These are phyloP conservation scores for Eucalyptus lansdowneana DNA, from an alignment of 345 rosid genomes.

Conservation along the genomic window DNA sequence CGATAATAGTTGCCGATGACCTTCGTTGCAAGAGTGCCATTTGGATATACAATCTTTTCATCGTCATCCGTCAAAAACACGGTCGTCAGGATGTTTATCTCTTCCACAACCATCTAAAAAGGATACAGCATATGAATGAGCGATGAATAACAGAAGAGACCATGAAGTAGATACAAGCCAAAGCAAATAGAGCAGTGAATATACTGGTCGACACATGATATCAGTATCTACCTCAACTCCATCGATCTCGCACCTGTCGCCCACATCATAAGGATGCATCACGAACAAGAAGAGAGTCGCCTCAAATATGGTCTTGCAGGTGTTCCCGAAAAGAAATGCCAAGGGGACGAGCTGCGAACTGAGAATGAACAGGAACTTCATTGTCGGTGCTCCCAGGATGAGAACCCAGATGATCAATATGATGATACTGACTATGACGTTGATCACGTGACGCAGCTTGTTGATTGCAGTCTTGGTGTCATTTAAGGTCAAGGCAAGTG, in stretches of 20 bases:
- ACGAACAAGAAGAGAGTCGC: constrained; percentile 71
- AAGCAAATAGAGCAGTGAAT: background rate
- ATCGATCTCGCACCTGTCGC: constrained; percentile 77
- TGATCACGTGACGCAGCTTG: constrained; percentile 53
- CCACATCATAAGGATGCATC: constrained; percentile 89
- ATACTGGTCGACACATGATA: background rate
- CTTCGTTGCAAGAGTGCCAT: background rate
- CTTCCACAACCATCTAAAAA: constrained; percentile 78
- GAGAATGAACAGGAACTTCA: constrained; percentile 45
- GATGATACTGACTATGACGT: constrained; percentile 36
- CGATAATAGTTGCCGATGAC: background rate
- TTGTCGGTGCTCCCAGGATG: constrained; percentile 60
- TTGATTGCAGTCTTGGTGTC: constrained; percentile 93
- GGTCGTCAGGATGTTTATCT: constrained; percentile 84
- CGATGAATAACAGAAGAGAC: background rate
- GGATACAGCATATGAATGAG: background rate
- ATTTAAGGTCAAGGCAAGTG: constrained; percentile 67
- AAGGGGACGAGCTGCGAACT: constrained; percentile 70
- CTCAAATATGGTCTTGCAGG: constrained; percentile 77
- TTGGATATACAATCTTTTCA: constrained; percentile 25
- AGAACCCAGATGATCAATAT: constrained; percentile 54
- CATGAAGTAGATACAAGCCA: background rate
- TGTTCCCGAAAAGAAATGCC: constrained; percentile 72
- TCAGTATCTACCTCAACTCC: background rate
- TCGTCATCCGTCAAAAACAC: constrained; percentile 74